These are phyloP conservation scores for Hymenoscyphus fraxineus DNA, from an alignment of 2,329 filamentous ascomycete genomes.

Conservation along the genomic window DNA sequence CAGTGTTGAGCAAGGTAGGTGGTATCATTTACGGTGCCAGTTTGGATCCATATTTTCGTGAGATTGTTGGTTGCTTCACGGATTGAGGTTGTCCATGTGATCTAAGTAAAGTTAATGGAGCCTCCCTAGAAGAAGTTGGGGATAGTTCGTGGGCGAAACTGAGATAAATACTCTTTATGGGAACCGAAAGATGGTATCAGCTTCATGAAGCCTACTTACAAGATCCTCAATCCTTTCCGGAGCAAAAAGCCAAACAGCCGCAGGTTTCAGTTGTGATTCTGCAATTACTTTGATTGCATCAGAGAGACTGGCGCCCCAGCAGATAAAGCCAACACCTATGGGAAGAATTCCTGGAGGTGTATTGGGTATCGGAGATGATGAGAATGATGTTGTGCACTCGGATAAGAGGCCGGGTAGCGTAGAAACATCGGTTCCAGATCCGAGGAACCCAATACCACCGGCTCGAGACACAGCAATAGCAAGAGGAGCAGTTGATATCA, in stretches of 20 bases:
- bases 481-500: constrained; percentile 60
- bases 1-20: constrained; percentile 16
- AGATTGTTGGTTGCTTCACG: constrained; percentile 8
- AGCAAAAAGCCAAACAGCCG: constrained; percentile 7
- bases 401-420: constrained; percentile 28
- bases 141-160: too few species aligned
- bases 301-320: constrained; percentile 10
- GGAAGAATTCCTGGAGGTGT: constrained; percentile 32
- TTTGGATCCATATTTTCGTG: constrained; percentile 30
- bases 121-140: not conserved
- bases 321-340: constrained; percentile 43
- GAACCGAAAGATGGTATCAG: too few species aligned
- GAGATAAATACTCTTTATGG: too few species aligned
- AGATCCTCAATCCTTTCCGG: constrained; percentile 9
- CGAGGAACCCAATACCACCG: constrained; percentile 46
- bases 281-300: not conserved
- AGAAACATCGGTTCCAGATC: constrained; percentile 35
- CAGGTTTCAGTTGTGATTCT: not conserved
- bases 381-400: constrained; percentile 23
- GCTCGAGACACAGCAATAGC: constrained; percentile 56
- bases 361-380: constrained; percentile 8
- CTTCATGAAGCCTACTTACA: not conserved
- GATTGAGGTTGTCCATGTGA: constrained; percentile 13
- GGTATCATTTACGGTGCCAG: constrained; percentile 24
- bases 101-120: not conserved